These are phyloP conservation scores for Rhodotorula kratochvilovae DNA, from an alignment of 768 basidiomycete species.

Conservation along the genomic window DNA sequence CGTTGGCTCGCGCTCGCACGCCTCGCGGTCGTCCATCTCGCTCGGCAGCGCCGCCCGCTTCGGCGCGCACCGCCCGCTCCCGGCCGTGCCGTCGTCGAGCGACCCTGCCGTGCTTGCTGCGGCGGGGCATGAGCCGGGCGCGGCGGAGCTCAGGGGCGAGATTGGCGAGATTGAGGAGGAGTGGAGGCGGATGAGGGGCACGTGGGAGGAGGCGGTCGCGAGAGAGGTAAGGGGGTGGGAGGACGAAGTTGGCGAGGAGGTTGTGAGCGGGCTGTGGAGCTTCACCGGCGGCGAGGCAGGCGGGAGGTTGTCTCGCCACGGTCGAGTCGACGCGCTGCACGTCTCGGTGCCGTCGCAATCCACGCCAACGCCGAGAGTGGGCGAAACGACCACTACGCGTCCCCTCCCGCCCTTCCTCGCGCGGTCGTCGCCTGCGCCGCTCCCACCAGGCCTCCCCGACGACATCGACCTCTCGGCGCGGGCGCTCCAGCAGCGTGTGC, in stretches of 20 bases:
- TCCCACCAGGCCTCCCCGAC: background rate
- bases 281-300: no score
- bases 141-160: conserved; percentile 4
- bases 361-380: no score
- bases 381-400: no score
- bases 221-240: background rate
- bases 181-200: background rate
- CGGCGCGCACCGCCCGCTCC: background rate
- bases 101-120: conserved; percentile 20
- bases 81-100: conserved; percentile 15
- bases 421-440: background rate
- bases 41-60: background rate
- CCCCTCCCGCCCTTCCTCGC: no score
- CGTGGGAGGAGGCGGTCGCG: background rate
- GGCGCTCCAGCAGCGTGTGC: background rate
- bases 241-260: background rate
- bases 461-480: background rate
- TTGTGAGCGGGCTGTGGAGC: background rate
- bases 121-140: background rate
- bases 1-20: background rate
- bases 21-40: background rate
- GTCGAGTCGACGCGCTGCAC: no score
- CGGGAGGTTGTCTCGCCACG: no score
- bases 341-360: no score
- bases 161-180: background rate